A percentile compares a stretch with the other conserved stretches of the same genome.
Evolutionary conservation across 352 stramenopile genomes (phyloP).

Genomic region (Elongisporangium senticosum): DNA sequence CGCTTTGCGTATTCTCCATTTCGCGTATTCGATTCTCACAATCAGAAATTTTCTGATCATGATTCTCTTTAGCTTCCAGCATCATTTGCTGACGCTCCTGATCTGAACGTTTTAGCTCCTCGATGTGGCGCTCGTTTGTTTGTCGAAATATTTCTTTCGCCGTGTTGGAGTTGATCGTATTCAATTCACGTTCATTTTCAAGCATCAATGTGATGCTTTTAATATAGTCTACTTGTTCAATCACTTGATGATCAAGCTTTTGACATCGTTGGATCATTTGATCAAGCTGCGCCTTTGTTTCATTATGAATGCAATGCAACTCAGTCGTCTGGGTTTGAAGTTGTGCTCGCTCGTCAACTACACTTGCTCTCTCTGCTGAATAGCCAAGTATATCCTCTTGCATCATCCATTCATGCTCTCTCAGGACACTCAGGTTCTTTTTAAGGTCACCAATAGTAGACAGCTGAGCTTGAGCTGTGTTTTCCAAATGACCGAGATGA

Average conservation of each 20-base stretch:
- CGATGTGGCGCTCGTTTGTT: neutral
- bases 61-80: neutral
- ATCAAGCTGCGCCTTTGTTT: neutral
- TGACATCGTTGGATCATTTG: neutral
- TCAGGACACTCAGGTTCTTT: neutral
- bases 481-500: neutral
- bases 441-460: neutral
- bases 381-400: slow-evolving; percentile 1
- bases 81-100: neutral
- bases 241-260: neutral
- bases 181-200: neutral
- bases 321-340: neutral
- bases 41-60: neutral
- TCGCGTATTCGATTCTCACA: neutral
- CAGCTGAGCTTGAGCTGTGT: neutral
- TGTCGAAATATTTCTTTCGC: neutral
- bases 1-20: slow-evolving; percentile 11
- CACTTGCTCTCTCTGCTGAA: neutral
- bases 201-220: neutral
- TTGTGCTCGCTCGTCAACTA: neutral
- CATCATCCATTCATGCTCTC: neutral
- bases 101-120: neutral
- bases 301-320: neutral
- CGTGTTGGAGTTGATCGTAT: neutral
- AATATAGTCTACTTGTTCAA: neutral